These are phyloP conservation scores for Chytridium lagenaria DNA, from an alignment of 371 early-diverging fungal species.

Conservation along the genomic window DNA sequence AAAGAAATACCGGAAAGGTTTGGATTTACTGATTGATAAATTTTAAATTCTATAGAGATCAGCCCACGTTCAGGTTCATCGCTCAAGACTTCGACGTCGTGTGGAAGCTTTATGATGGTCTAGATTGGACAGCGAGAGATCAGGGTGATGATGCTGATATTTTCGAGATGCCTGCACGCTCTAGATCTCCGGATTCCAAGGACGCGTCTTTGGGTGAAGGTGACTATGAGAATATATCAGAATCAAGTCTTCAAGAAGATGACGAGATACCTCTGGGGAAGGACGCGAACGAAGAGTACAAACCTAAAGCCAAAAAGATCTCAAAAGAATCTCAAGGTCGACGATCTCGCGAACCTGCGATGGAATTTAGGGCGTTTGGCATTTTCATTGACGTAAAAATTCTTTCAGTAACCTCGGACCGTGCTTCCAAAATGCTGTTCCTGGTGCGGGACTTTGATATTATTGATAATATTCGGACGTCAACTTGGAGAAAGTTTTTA, in stretches of 20 bases:
- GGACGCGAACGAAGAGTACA: neutral
- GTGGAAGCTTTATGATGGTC: constrained; percentile 71
- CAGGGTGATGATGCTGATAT: neutral
- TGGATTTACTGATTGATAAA: neutral
- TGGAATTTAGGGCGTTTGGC: constrained; percentile 16
- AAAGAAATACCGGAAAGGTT: neutral
- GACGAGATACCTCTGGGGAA: too few species aligned
- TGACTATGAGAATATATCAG: constrained; percentile 5
- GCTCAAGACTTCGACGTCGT: constrained; percentile 64
- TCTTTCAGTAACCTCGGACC: constrained; percentile 56
- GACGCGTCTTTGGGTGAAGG: neutral
- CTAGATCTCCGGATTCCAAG: neutral
- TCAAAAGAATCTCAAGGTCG: neutral
- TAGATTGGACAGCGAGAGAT: constrained; percentile 54
- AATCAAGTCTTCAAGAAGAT: constrained; percentile 6
- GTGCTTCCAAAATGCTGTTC: constrained; percentile 59
- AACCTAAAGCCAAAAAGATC: neutral
- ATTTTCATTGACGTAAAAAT: constrained; percentile 50
- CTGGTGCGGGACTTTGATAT: constrained; percentile 73
- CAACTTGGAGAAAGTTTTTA: constrained; percentile 76
- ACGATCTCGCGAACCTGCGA: constrained; percentile 1
- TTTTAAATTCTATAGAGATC: neutral
- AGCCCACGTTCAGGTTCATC: constrained; percentile 52
- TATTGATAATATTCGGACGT: constrained; percentile 77
- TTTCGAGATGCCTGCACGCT: neutral